Base-by-base conservation (phyloP, 2,329 filamentous ascomycete species). In the Ceratocystis cacaofunesta region DNA sequence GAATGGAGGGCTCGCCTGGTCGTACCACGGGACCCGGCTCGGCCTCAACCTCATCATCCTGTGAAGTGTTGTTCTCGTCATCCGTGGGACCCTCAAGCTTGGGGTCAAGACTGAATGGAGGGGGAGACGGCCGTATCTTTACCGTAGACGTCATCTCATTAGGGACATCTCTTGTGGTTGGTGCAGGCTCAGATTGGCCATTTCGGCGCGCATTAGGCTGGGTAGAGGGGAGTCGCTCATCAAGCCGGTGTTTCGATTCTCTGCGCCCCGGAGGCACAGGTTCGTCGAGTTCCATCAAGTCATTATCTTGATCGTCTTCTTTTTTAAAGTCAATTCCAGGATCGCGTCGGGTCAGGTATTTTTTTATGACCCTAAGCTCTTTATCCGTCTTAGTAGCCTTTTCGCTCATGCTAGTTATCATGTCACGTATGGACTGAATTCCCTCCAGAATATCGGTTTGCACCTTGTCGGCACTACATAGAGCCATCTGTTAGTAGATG, bases 1-100 rank as follows among this genome's bases (percentile, higher is more conserved):
- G 89, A 65, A 95, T 89, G 1, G 87, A 83, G 15, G 88, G 82
- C 69, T 85, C 81, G 60, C 84, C 85, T 0, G 81, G 80, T 12
- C 75, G 76, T 5, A 82, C 80, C 10, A 78, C 75, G 6, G 79
- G 78, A 6, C 80, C 79, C 22, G 81, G 79, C 57, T 81, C 78
- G 1, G 76, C 75, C 65, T 83, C 80, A 62, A 78, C 73, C 63
- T 80, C 78, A 41, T 83, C 78, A 48, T 80, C 80, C 61, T 75
- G 73, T 7, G n/a, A 25, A 44, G 30, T 17, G 32, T 8, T 61
- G 46, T 22, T 58, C 44, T 58, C 55, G 28, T 58, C 55, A 7
- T 58, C 55, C 17, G 30, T 1, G 15, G 55, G 55, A 1, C 55
- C 55, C 17, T 58, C 55, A 15, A 58, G 12, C 28, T 58, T 58